Percentiles rank a stretch among this genome's conserved stretches.
Evolutionary conservation across 148 eudicot genomes (phyloP).

Genomic region (Arctostaphylos glauca): DNA sequence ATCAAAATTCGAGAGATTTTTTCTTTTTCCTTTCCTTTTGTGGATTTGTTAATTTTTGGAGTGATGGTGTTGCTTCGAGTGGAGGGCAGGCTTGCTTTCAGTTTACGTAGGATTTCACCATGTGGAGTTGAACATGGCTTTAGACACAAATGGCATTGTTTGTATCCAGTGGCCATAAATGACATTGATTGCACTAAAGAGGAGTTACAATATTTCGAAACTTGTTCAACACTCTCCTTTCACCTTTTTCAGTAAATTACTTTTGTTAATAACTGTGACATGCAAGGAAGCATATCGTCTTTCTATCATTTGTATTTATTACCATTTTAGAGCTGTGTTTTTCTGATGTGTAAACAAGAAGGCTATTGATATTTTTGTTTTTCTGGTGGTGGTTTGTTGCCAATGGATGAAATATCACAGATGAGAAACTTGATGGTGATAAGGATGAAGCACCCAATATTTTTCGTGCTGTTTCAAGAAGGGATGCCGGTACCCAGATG

Average conservation of each 20-base stretch:
- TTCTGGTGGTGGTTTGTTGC: background rate
- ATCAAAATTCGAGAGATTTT: background rate
- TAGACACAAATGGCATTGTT: background rate
- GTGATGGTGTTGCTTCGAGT: background rate
- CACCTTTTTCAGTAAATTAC: background rate
- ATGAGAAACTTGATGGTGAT: conserved; percentile 43
- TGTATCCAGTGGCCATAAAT: too few species aligned
- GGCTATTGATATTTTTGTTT: background rate
- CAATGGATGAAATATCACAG: conserved; percentile 29
- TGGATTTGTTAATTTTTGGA: background rate
- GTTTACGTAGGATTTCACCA: background rate
- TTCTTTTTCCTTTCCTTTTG: background rate
- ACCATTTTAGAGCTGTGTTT: background rate
- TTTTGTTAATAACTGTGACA: background rate
- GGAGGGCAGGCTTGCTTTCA: background rate
- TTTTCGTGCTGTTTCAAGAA: conserved; percentile 66
- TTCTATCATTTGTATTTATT: background rate
- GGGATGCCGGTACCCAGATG: conserved; percentile 97
- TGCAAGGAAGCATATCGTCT: background rate
- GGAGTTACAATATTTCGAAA: background rate
- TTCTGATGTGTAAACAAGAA: background rate
- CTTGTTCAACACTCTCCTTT: background rate
- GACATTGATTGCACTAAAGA: background rate
- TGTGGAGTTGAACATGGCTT: background rate
- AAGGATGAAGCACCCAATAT: conserved; percentile 47